Evolutionary conservation across 2,329 filamentous ascomycete species (phyloP).

Genomic region (Fusarium praegraminearum): DNA sequence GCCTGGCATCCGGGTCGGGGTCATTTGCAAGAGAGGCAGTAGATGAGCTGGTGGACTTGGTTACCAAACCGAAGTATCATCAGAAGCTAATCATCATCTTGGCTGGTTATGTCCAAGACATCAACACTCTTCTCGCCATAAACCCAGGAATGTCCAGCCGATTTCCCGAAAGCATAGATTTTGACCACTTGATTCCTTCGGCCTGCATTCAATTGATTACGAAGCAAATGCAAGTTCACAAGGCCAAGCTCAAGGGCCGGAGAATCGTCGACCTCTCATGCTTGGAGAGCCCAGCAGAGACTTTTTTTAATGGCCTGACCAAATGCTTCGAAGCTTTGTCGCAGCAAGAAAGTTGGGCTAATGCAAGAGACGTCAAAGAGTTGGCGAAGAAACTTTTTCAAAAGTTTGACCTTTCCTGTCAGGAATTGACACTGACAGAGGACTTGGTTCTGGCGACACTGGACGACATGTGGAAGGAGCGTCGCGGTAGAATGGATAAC

Average conservation of each 20-base stretch:
- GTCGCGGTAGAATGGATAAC: slow-evolving; percentile 23
- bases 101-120: slow-evolving; percentile 75
- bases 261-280: slow-evolving; percentile 45
- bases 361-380: slow-evolving; percentile 70
- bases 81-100: slow-evolving; percentile 74
- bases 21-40: slow-evolving; percentile 68
- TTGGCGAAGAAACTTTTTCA: slow-evolving; percentile 65
- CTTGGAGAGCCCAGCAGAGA: slow-evolving; percentile 34
- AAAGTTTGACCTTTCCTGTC: slow-evolving; percentile 34
- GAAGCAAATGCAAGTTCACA: slow-evolving; percentile 55
- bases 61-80: slow-evolving; percentile 67
- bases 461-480: slow-evolving; percentile 41
- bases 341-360: slow-evolving; percentile 67
- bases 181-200: slow-evolving; percentile 58
- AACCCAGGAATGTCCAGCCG: slow-evolving; percentile 74
- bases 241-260: slow-evolving; percentile 29
- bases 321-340: slow-evolving; percentile 57
- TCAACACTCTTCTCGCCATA: slow-evolving; percentile 69
- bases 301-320: slow-evolving; percentile 30
- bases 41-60: slow-evolving; percentile 64
- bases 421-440: slow-evolving; percentile 37
- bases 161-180: slow-evolving; percentile 72
- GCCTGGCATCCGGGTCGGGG: slow-evolving; percentile 58
- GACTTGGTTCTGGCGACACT: slow-evolving; percentile 31
- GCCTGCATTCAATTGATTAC: slow-evolving; percentile 56